Evolutionary conservation across 768 basidiomycete genomes (phyloP).

Genomic region (Udeniomyces megalosporus): DNA sequence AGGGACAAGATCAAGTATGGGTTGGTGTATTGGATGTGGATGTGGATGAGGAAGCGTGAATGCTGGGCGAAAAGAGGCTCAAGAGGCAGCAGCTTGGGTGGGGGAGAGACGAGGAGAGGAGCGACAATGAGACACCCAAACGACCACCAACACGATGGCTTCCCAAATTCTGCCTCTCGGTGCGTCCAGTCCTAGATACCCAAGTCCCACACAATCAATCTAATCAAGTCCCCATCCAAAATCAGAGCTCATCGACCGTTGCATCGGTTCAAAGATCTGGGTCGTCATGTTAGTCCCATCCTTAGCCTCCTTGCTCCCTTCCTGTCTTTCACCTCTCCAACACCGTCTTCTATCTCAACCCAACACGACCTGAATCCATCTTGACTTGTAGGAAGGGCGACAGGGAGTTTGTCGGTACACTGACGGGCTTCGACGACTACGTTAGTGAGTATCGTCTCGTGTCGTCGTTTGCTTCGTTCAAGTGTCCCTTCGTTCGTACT

Average conservation of each 20-base stretch:
- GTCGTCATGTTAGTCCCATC: conserved; percentile 53
- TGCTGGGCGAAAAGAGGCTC: no score
- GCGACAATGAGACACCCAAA: no score
- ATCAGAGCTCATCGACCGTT: conserved; percentile 85
- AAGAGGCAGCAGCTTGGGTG: no score
- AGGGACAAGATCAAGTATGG: no score
- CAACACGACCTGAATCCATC: neutral
- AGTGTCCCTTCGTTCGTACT: neutral
- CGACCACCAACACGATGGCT: conserved; percentile 52
- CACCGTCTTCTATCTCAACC: neutral
- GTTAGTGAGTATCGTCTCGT: conserved; percentile 59
- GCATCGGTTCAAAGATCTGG: conserved; percentile 93
- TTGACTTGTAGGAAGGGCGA: conserved; percentile 47
- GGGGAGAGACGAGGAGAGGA: no score
- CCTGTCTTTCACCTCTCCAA: neutral
- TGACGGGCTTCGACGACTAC: conserved; percentile 95
- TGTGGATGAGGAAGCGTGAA: no score
- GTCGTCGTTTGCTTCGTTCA: neutral
- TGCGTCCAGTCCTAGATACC: conserved; percentile 22
- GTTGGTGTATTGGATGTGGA: no score
- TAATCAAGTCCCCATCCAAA: neutral
- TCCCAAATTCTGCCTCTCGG: conserved; percentile 89
- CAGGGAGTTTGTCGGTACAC: conserved; percentile 85
- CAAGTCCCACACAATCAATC: neutral
- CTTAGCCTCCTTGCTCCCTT: no score